Evolutionary conservation across 192 early-diverging fungal species (phyloP), one percentile per base, ranked within the genome.

Genomic region (Coemansia sp.): DNA sequence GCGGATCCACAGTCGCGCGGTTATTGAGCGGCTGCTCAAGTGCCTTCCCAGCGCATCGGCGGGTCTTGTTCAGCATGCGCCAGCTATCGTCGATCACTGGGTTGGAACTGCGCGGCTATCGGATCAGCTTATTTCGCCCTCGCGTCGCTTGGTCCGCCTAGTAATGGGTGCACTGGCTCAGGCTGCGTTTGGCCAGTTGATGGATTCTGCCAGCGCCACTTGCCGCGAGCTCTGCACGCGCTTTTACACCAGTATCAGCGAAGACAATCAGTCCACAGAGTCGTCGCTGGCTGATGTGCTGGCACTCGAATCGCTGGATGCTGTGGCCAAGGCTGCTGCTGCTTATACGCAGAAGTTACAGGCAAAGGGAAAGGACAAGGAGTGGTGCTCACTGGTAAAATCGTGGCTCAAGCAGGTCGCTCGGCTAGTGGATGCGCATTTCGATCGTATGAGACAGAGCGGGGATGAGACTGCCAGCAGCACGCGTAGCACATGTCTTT

Each of bases 211-310:
- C 6, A 63, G 65, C 24, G 13, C 65, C 26, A 59, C 65, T 18
- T 74, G 72, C 36, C 72, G 67, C 48, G 35, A 65, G 31, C 60
- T 74, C 31, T 74, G 69, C 46, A 39, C 31, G 11, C 42, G 26
- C 37, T 23, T 79, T 18, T 61, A 63, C 6, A 14, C 65, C 5
- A 45, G 42, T 31, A 31, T 70, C 33, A 37, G 39, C 16, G 5
- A 11, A 6, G 31, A 59, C n/a, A 24, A 23, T 9, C 11, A 28
- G 10, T n/a, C 21, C 7, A 46, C 20, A 3, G 36, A 21, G 24
- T 16, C 51, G 11, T 28, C 34, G 13, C 36, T 21, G 21, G 37
- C 31, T 3, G 50, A 34, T 20, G 23, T 63, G 3, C 51, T 74
- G 16, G 59, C 59, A 43, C 51, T 74, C 20, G 72, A 74, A 9